Percentiles rank a stretch among this genome's conserved stretches.
Conservation (phyloP, 2,329 filamentous ascomycete genomes). For the Ophiostoma australiae region DNA sequence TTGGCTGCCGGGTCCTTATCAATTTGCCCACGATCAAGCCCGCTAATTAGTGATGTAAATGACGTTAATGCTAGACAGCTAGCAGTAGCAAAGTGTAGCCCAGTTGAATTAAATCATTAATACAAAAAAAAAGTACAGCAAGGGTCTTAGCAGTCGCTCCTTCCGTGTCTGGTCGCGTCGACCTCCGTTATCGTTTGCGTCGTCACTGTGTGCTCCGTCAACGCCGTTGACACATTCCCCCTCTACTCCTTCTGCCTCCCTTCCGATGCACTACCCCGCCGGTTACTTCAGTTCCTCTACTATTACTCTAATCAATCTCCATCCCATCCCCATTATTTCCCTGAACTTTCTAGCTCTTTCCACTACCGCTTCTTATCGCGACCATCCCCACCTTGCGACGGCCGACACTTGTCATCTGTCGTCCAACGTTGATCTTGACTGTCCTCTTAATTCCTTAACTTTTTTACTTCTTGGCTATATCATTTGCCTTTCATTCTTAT, state of each 20-base stretch:
- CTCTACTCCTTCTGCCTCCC: neutral
- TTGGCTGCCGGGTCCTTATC: neutral
- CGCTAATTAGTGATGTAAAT: too few relatives aligned
- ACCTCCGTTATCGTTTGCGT: neutral
- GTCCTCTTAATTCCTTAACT: neutral
- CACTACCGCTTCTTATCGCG: neutral
- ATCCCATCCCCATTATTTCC: neutral
- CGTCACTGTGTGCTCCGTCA: neutral
- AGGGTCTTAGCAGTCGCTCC: neutral
- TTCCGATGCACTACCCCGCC: neutral
- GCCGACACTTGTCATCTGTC: conserved; percentile 1
- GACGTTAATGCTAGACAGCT: neutral
- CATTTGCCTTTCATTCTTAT: neutral
- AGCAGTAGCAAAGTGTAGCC: neutral
- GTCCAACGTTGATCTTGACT: neutral
- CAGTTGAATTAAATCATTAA: neutral
- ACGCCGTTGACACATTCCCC: neutral
- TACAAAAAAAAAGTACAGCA: neutral
- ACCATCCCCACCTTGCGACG: conserved; percentile 5
- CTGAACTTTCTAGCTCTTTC: neutral
- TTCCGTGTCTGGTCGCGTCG: neutral
- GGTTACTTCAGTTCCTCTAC: neutral
- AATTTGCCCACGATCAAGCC: neutral
- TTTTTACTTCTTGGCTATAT: neutral
- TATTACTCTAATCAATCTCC: conserved; percentile 4